Conservation (phyloP, 768 basidiomycete species). For the Boletus reticuloceps region DNA sequence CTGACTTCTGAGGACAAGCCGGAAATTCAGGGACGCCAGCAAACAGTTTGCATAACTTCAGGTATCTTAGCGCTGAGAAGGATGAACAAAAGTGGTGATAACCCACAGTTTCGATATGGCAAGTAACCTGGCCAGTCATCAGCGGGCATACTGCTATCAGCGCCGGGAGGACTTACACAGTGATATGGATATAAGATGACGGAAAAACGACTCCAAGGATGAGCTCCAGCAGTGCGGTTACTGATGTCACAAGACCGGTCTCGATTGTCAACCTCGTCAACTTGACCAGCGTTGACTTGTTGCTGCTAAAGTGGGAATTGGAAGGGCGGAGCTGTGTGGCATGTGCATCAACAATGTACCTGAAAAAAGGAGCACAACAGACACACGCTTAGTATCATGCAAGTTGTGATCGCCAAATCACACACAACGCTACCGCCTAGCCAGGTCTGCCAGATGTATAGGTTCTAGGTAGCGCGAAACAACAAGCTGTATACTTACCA, state of each 20-base stretch:
- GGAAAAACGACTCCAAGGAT: conserved; percentile 7
- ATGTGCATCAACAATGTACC: neutral
- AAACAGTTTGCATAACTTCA: conserved; percentile 18
- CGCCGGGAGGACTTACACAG: conserved; percentile 13
- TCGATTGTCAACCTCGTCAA: conserved; percentile 23
- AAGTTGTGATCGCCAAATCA: conserved; percentile 20
- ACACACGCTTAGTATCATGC: conserved; percentile 16
- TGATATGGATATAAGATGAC: neutral
- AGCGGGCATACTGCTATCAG: neutral
- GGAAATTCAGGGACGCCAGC: conserved; percentile 3
- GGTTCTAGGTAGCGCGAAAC: neutral
- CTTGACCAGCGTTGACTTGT: neutral
- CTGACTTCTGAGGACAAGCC: conserved; percentile 6
- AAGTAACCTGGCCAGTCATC: conserved; percentile 5
- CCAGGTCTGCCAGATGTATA: conserved; percentile 12
- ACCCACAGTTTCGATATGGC: conserved; percentile 15
- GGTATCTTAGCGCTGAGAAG: neutral
- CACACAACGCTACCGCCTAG: conserved; percentile 19
- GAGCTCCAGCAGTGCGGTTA: conserved; percentile 17
- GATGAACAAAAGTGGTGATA: neutral
- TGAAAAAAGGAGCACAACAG: neutral
- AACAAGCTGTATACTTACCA: conserved; percentile 1
- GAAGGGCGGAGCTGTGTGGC: conserved; percentile 12
- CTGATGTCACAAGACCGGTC: conserved; percentile 22
- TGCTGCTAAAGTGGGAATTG: neutral